Evolutionary conservation across 1,284 basidiomycete species (phyloP).

Genomic region (Ceratobasidium sp.): DNA sequence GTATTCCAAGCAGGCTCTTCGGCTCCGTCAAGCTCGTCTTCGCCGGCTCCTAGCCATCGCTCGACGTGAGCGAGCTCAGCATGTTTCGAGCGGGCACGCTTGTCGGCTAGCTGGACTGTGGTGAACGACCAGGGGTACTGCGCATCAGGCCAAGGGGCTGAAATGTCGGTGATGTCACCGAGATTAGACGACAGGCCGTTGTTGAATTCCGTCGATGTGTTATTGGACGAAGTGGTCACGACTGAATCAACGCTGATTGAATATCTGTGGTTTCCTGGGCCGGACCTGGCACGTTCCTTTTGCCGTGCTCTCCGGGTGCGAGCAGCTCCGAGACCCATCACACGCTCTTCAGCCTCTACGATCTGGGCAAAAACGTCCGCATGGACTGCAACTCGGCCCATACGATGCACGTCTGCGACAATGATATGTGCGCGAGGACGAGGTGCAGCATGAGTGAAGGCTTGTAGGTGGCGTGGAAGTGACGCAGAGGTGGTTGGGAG

Average conservation of each 20-base stretch:
- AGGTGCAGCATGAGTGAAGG: constrained; percentile 22
- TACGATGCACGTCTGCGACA: constrained; percentile 44
- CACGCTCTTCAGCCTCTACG: constrained; percentile 34
- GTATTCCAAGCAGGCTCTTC: constrained; percentile 29
- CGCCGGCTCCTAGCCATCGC: constrained; percentile 64
- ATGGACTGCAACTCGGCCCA: constrained; percentile 46
- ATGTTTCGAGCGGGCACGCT: constrained; percentile 29
- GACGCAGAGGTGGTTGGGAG: constrained; percentile 34
- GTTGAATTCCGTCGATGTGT: neutral
- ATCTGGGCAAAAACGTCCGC: constrained; percentile 44
- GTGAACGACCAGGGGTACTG: constrained; percentile 46
- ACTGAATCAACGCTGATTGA: constrained; percentile 8
- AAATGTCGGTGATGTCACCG: constrained; percentile 22
- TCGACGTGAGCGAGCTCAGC: constrained; percentile 52
- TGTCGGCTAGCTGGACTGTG: constrained; percentile 28
- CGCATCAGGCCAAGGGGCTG: constrained; percentile 44
- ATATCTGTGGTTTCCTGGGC: constrained; percentile 19
- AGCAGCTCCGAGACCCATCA: constrained; percentile 37
- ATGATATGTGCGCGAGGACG: constrained; percentile 38
- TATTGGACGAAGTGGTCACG: neutral
- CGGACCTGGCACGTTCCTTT: constrained; percentile 40
- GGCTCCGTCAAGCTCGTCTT: constrained; percentile 59
- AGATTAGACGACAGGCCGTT: neutral
- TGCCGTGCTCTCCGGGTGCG: constrained; percentile 38
- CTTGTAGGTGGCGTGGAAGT: constrained; percentile 33